Evolutionary conservation across 805 yeast species (phyloP), one percentile per base, ranked within the genome.

Genomic region (Danielia oregonensis): DNA sequence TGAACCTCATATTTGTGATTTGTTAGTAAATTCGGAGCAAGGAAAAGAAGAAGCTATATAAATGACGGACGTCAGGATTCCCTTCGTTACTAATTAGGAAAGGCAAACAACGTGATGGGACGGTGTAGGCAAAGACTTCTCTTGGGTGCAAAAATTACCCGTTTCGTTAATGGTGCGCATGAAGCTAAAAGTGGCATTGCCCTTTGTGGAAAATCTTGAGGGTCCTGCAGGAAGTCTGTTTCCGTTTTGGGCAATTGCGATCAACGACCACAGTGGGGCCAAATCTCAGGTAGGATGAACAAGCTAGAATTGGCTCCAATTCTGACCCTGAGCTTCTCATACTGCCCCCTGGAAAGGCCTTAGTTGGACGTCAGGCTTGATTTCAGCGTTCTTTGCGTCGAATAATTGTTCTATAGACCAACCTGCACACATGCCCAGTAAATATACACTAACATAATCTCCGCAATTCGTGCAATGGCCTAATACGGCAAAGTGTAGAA

Each of bases 201-300:
- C 36, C 12, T n/a, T 21, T 27, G 21, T n/a, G 32, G 36, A 33
- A 29, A 33, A 33, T 29, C 27, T 19, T 15, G 12, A 18, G 13
- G 25, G 11, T 17, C 31, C 16, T 25, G 35, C 35, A 26, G 19
- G 26, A 14, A 32, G 4, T 3, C 4, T 12, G 18, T 18, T 32
- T 26, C 35, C 35, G 18, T 6, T 18, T 32, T 8, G 13, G 35
- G 35, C 17, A 32, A 32, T 32, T n/a, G n/a, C n/a, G n/a, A n/a
- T n/a, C n/a, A n/a, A n/a, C n/a, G n/a, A n/a, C n/a, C n/a, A n/a
- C n/a, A n/a, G n/a, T n/a, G n/a, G n/a, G n/a, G n/a, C n/a, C n/a
- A n/a, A n/a, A n/a, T n/a, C n/a, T n/a, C n/a, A n/a, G n/a, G n/a
- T n/a, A n/a, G n/a, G n/a, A n/a, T n/a, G n/a, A n/a, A n/a, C n/a